phyloP scores from a whole-genome alignment of 2,329 filamentous ascomycete genomes.

The Neopestalotiopsis sp. region DNA sequence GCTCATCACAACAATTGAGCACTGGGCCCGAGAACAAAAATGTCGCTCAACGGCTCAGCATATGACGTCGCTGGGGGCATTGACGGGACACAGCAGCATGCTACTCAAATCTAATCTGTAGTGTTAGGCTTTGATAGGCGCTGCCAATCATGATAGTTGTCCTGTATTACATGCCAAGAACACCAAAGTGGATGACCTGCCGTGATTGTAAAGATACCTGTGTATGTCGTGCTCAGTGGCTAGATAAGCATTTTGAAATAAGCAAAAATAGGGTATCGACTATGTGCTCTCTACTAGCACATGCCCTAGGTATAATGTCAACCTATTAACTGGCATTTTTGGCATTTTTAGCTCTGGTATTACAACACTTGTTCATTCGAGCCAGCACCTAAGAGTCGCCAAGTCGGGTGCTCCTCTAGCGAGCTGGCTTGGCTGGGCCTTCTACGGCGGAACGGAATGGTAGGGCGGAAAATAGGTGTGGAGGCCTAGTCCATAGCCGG shows the following conservation, averaged over 20 bases:
- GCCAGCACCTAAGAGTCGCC: background rate
- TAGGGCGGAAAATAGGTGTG: background rate
- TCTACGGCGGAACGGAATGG: too few relatives aligned
- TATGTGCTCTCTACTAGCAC: background rate
- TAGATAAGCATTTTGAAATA: too few relatives aligned
- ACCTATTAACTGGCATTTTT: background rate
- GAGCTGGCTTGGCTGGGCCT: too few relatives aligned
- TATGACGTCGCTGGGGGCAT: background rate
- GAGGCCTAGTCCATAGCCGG: background rate
- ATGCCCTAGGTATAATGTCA: background rate
- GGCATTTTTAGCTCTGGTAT: background rate
- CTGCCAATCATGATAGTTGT: too few relatives aligned
- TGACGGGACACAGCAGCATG: background rate
- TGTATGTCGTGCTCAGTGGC: too few relatives aligned
- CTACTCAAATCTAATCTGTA: background rate
- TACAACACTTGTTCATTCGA: background rate
- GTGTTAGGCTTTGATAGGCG: background rate
- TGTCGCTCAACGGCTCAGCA: background rate
- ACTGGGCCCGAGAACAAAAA: conserved; percentile 22
- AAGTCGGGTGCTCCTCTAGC: background rate
- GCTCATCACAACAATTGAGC: conserved; percentile 22
- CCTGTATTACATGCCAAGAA: too few relatives aligned
- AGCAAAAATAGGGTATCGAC: background rate
- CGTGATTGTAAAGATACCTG: background rate
- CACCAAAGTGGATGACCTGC: background rate